These are phyloP conservation scores for Rubroboletus satanas DNA, from an alignment of 768 basidiomycete genomes.

Conservation along the genomic window DNA sequence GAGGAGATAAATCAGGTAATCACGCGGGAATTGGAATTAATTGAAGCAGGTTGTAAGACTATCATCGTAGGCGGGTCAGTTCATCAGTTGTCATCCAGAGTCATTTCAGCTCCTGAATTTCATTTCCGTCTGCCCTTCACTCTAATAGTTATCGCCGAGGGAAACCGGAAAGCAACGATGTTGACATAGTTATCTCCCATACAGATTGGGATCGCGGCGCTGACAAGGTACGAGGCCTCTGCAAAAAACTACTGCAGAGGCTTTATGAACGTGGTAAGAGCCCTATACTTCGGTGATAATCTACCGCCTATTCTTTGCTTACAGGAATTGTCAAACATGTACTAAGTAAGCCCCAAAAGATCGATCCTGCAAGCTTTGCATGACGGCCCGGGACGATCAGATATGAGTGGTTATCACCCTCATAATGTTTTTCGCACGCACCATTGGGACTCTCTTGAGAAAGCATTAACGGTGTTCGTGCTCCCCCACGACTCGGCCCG, in stretches of 20 bases:
- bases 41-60: conserved; percentile 65
- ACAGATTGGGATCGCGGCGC: conserved; percentile 42
- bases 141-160: conserved; percentile 73
- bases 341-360: conserved; percentile 55
- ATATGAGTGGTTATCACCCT: conserved; percentile 56
- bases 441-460: conserved; percentile 82
- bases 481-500: conserved; percentile 43
- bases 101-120: not conserved
- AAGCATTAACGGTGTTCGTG: conserved; percentile 74
- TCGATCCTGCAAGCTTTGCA: not conserved
- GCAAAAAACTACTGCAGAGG: conserved; percentile 52
- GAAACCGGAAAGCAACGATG: conserved; percentile 76
- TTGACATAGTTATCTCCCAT: conserved; percentile 87
- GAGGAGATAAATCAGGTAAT: conserved; percentile 71
- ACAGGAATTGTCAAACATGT: conserved; percentile 74
- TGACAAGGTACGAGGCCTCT: conserved; percentile 56
- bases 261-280: conserved; percentile 55
- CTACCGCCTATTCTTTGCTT: not conserved
- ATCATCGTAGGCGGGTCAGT: conserved; percentile 81
- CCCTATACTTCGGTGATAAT: not conserved
- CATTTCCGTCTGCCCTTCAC: not conserved
- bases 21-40: conserved; percentile 56
- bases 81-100: not conserved
- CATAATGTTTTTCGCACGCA: conserved; percentile 51
- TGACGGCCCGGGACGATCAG: conserved; percentile 32